phyloP scores from a whole-genome alignment of 148 eudicot species.

The Persicaria tinctoria region DNA sequence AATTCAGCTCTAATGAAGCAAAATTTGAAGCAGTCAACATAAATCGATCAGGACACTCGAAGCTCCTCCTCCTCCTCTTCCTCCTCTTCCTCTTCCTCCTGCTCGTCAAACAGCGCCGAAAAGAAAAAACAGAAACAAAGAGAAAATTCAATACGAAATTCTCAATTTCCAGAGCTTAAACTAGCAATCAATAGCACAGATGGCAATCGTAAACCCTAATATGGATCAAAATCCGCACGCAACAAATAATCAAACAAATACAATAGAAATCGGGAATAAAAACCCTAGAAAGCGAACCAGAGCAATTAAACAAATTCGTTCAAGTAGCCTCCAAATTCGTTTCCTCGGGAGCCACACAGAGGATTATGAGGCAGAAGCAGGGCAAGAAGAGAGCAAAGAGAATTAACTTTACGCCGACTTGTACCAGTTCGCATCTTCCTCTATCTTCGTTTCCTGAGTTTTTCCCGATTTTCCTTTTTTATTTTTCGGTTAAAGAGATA shows the following conservation, averaged over 20 bases:
- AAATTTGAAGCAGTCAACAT: slow-evolving; percentile 17
- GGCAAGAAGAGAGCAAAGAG: neutral
- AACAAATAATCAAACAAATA: neutral
- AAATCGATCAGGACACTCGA: neutral
- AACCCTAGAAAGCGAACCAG: neutral
- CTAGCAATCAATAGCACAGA: neutral
- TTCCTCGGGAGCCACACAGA: neutral
- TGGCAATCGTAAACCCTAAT: slow-evolving; percentile 11
- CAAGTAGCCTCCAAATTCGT: neutral
- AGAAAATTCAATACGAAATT: neutral
- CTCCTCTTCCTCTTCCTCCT: slow-evolving; percentile 4
- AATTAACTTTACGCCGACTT: slow-evolving; percentile 2
- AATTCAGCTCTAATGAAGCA: neutral
- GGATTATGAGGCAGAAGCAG: too few relatives aligned
- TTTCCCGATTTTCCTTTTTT: neutral
- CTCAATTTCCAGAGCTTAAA: neutral
- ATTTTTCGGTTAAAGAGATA: neutral
- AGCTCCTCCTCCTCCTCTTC: neutral
- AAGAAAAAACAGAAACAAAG: neutral
- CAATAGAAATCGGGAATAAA: neutral
- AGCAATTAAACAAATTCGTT: neutral
- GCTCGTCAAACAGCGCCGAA: neutral
- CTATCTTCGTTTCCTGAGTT: neutral
- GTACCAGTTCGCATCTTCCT: neutral
- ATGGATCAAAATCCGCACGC: neutral